Conservation (phyloP, 2,329 filamentous ascomycete species). For the Trichoderma harzianum region DNA sequence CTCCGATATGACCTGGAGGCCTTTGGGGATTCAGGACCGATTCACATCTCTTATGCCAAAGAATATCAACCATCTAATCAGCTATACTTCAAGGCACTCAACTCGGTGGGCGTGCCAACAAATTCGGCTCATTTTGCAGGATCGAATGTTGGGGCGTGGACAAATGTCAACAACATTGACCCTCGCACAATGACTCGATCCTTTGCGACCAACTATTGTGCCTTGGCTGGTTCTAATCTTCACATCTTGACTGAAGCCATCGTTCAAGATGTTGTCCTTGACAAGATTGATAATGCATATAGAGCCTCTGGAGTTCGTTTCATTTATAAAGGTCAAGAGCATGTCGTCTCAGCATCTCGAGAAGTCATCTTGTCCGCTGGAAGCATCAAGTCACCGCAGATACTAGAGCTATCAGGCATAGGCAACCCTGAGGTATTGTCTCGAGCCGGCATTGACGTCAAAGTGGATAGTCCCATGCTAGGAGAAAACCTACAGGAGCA, state of each 20-base stretch:
- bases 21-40: constrained; percentile 45
- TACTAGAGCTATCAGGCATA: constrained; percentile 61
- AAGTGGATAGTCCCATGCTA: constrained; percentile 43
- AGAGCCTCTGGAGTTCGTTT: constrained; percentile 35
- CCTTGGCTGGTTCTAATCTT: constrained; percentile 41
- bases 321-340: constrained; percentile 35
- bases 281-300: constrained; percentile 21
- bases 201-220: constrained; percentile 47
- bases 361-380: constrained; percentile 61
- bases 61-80: constrained; percentile 41
- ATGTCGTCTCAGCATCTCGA: constrained; percentile 37
- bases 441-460: constrained; percentile 36
- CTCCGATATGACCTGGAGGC: constrained; percentile 38
- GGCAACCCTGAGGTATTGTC: constrained; percentile 41
- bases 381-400: constrained; percentile 53
- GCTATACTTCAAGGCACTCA: constrained; percentile 47
- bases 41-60: constrained; percentile 45
- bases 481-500: constrained; percentile 51
- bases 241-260: constrained; percentile 32
- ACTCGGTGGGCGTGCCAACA: constrained; percentile 39
- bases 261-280: constrained; percentile 28
- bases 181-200: constrained; percentile 44
- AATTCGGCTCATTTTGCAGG: constrained; percentile 47
- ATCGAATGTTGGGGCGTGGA: constrained; percentile 48
- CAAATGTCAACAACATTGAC: constrained; percentile 48